These are phyloP conservation scores for Melaleuca quinquenervia DNA, from an alignment of 345 rosid species.

Conservation along the genomic window DNA sequence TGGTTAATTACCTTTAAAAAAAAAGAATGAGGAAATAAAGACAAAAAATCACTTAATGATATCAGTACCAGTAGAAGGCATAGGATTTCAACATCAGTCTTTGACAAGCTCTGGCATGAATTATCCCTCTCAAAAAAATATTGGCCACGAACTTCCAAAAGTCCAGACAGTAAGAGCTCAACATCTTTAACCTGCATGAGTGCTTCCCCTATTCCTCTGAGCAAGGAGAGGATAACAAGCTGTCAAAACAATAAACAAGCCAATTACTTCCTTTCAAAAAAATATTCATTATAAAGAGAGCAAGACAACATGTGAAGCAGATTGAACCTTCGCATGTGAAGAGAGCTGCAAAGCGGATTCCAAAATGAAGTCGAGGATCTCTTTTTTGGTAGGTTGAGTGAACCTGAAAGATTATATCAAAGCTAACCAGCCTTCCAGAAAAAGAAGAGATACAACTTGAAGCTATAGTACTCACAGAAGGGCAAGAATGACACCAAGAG, in stretches of 20 bases:
- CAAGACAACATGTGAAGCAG: neutral
- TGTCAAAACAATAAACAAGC: conserved; percentile 25
- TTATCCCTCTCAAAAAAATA: conserved; percentile 23
- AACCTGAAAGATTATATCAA: conserved; percentile 36
- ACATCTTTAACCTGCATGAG: conserved; percentile 47
- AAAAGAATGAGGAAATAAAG: neutral
- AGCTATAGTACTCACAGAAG: neutral
- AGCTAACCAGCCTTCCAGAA: neutral
- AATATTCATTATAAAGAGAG: neutral
- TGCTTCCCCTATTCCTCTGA: conserved; percentile 62
- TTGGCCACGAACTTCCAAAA: conserved; percentile 49
- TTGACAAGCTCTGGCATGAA: conserved; percentile 40
- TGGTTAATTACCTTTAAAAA: neutral
- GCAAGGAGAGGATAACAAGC: conserved; percentile 58
- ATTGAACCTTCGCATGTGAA: conserved; percentile 61
- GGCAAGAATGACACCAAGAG: neutral
- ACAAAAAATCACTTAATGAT: neutral
- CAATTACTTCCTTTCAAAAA: neutral
- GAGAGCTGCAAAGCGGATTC: conserved; percentile 46
- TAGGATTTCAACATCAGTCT: conserved; percentile 49
- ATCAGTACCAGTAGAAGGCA: conserved; percentile 85
- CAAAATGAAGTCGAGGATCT: conserved; percentile 47
- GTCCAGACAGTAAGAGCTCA: conserved; percentile 40
- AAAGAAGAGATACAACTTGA: neutral
- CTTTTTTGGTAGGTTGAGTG: conserved; percentile 53